Base-by-base conservation (phyloP, 352 stramenopile genomes). In the Aphanomyces stellatus region DNA sequence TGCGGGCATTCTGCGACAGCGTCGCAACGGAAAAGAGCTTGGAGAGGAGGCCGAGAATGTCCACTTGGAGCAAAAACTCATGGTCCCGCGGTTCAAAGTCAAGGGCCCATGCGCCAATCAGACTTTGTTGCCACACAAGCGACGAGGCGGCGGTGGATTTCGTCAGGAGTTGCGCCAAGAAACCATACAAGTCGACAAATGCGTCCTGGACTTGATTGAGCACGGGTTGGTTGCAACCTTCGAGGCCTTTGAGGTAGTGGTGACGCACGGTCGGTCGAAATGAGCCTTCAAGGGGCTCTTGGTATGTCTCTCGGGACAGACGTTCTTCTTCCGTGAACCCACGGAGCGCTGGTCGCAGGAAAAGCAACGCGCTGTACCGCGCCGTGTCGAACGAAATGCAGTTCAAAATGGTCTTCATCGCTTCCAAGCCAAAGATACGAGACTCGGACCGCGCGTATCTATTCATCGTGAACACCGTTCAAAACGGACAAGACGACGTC, bases 291-390 rank as follows among this genome's bases (percentile, higher is more conserved):
- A 57, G 22, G 6, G 30, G 53, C 53, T 64, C 55, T 19, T 31
- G 13, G 34, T 64, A 46, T n/a, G 55, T 51, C 37, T 64, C 55
- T 19, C 82, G 76, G 2, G 87, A 88, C 37, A 93, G 79, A 49
- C 90, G 90, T 65, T 93, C 87, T 49, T 86, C 87, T 33, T 95
- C 85, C 0, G 87, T 91, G 64, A 93, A 93, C 0, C 87, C 87
- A 65, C 87, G 74, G 69, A 95, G 86, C 4, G 87, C 82, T 46
- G 87, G 87, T 0, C 87, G 80, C n/a, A 95, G 69, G 42, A 93
- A 95, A 4, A 95, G 82, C 6, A 95, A 64, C 19, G 75, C 77
- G 42, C 85, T 90, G 59, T 92, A 84, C 2, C 86, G 84, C 1
- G 78, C 80, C 13, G 83, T 84, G 59, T 95, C 81, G 65, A 88